A percentile compares a stretch with the other conserved stretches of the same genome.
Conservation (phyloP, 1,139 yeast genomes). For the Ogataea hybrid region DNA sequence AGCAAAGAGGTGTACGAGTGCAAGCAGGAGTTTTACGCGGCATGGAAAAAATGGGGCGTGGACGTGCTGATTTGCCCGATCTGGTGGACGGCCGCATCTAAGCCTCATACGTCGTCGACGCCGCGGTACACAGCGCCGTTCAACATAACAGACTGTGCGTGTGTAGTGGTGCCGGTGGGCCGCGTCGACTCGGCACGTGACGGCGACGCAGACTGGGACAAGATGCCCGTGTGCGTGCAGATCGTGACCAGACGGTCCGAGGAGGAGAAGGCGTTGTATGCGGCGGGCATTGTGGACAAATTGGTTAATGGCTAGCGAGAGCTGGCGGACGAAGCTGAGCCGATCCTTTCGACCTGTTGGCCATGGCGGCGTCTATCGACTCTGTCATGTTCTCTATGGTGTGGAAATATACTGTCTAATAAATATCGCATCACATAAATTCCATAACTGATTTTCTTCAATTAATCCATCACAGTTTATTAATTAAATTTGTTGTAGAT, state of each 20-base stretch:
- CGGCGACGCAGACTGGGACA: slow-evolving; percentile 39
- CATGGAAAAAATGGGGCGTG: slow-evolving; percentile 34
- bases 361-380: too few species aligned
- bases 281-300: slow-evolving; percentile 16
- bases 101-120: slow-evolving; percentile 25
- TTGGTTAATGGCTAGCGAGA: neutral
- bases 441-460: too few species aligned
- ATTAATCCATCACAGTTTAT: too few species aligned
- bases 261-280: too few species aligned
- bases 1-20: slow-evolving; percentile 32
- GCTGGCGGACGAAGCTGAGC: too few species aligned
- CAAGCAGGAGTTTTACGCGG: slow-evolving; percentile 33
- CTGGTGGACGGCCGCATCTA: slow-evolving; percentile 32
- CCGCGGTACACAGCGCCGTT: slow-evolving; percentile 43
- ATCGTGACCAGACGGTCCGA: too few species aligned
- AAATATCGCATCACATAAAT: too few species aligned
- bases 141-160: slow-evolving; percentile 52
- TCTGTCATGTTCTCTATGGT: too few species aligned
- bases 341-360: too few species aligned
- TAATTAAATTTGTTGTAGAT: too few species aligned
- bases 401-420: too few species aligned
- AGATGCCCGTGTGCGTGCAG: too few species aligned
- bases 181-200: slow-evolving; percentile 40
- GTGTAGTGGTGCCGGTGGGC: slow-evolving; percentile 52
- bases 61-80: slow-evolving; percentile 39